A percentile compares a stretch with the other conserved stretches of the same genome.
Evolutionary conservation across 2,329 filamentous ascomycete species (phyloP).

Genomic region (Xylariaceae sp.): DNA sequence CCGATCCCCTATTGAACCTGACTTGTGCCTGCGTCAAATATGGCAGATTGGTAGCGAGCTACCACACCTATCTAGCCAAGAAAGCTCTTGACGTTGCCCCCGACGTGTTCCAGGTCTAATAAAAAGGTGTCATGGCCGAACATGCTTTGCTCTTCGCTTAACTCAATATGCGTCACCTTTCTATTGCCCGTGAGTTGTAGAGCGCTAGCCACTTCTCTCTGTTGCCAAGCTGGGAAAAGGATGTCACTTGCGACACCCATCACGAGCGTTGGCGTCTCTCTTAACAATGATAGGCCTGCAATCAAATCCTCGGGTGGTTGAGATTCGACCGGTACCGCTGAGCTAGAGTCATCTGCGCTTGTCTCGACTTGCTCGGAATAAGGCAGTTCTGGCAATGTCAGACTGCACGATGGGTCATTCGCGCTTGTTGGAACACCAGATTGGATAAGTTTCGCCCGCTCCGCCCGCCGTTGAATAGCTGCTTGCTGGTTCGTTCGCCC

Average conservation of each 20-base stretch:
- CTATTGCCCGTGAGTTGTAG: conserved; percentile 77
- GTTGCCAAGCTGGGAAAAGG: conserved; percentile 96
- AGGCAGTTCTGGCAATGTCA: conserved; percentile 80
- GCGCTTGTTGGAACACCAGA: conserved; percentile 41
- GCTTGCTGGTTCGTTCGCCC: conserved; percentile 70
- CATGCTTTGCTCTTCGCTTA: conserved; percentile 90
- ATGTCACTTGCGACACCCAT: conserved; percentile 96
- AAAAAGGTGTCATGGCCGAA: conserved; percentile 98
- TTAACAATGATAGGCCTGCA: conserved; percentile 69
- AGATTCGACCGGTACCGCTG: conserved; percentile 39
- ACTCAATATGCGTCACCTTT: conserved; percentile 82
- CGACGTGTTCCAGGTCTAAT: conserved; percentile 88
- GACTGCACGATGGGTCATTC: conserved; percentile 64
- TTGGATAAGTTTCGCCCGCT: conserved; percentile 61
- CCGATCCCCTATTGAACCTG: background rate
- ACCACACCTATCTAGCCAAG: conserved; percentile 53
- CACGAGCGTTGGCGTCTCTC: conserved; percentile 80
- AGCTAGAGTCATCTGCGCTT: conserved; percentile 37
- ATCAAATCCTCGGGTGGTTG: conserved; percentile 79
- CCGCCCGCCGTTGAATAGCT: conserved; percentile 62
- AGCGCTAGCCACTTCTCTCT: conserved; percentile 88
- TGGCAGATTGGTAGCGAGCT: background rate
- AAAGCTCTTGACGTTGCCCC: conserved; percentile 80
- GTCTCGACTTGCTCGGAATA: conserved; percentile 76
- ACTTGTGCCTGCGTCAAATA: background rate